Conservation (phyloP, 495 filamentous ascomycete species). For the Penicillium atrosanguineum region DNA sequence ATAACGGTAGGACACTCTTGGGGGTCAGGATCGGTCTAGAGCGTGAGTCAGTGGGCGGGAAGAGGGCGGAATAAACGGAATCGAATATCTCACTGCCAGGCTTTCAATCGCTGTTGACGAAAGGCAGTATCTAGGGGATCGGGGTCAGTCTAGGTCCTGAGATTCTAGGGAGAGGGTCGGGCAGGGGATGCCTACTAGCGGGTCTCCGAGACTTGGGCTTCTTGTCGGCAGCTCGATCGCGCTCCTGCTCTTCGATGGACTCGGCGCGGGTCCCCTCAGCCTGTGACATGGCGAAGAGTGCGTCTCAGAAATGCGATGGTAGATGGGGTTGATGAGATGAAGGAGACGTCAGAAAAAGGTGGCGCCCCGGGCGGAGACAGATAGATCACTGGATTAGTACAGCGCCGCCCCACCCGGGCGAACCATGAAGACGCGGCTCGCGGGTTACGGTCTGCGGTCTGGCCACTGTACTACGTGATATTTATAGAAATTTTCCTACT, state of each 20-base stretch:
- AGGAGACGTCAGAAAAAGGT: constrained; percentile 33
- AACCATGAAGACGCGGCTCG: neutral
- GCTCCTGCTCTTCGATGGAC: constrained; percentile 51
- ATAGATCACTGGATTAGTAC: constrained; percentile 15
- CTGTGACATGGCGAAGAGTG: constrained; percentile 42
- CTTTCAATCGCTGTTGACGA: constrained; percentile 86
- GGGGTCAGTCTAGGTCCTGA: neutral
- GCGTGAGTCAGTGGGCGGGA: constrained; percentile 2
- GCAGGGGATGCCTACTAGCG: constrained; percentile 59
- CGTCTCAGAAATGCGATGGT: constrained; percentile 8
- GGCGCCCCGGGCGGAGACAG: constrained; percentile 23
- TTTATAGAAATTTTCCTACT: too few species aligned
- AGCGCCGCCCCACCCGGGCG: constrained; percentile 17
- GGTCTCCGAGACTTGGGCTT: constrained; percentile 84
- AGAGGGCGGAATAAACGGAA: neutral
- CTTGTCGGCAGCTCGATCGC: constrained; percentile 51
- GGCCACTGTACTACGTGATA: neutral
- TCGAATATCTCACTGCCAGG: constrained; percentile 74
- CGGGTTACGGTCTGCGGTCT: neutral
- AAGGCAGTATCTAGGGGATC: constrained; percentile 75
- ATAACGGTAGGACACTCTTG: constrained; percentile 86
- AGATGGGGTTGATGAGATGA: constrained; percentile 7
- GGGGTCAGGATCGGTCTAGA: constrained; percentile 84
- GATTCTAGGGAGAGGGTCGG: neutral
- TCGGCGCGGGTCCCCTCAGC: constrained; percentile 41